Conservation (phyloP, 441 rosid genomes). For the Breynia disticha region DNA sequence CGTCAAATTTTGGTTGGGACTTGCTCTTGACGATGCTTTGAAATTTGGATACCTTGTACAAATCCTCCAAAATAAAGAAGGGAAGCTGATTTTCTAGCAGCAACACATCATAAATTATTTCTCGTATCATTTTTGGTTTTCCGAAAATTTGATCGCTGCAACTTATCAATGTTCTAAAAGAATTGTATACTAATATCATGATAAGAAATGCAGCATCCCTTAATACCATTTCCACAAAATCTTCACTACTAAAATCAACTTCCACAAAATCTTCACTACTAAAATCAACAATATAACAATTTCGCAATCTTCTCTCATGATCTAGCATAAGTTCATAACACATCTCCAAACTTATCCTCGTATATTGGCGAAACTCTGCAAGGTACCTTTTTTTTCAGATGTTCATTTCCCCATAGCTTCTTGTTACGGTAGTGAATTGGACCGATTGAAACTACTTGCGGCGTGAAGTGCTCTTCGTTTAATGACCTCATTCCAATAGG, state of each 20-base stretch:
- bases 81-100: slow-evolving; percentile 1
- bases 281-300: background rate
- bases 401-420: background rate
- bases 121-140: background rate
- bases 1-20: background rate
- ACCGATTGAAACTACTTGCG: slow-evolving; percentile 12
- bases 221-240: background rate
- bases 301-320: background rate
- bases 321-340: background rate
- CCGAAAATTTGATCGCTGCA: background rate
- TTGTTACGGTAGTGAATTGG: slow-evolving; percentile 3
- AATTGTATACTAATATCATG: background rate
- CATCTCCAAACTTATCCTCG: background rate
- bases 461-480: slow-evolving; percentile 8
- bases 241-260: background rate
- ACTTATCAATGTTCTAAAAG: background rate
- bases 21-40: background rate
- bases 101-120: background rate
- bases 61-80: background rate
- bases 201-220: background rate
- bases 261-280: no score
- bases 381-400: slow-evolving; percentile 8
- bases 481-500: background rate
- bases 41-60: background rate
- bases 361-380: background rate